Evolutionary conservation across 352 stramenopile genomes (phyloP).

Genomic region (Phytophthora fragariaefolia): DNA sequence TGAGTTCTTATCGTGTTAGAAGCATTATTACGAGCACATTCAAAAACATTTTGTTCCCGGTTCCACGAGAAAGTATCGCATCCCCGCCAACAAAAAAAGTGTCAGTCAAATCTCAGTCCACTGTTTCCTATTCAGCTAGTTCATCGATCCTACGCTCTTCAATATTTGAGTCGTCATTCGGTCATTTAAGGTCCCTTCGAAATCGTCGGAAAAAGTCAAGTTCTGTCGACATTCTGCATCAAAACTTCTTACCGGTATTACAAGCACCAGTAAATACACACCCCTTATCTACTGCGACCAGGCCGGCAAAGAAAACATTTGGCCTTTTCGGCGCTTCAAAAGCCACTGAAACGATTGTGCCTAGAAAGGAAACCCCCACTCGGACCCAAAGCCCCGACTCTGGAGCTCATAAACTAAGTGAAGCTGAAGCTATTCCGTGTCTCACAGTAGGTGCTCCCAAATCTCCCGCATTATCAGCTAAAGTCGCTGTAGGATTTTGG

Average conservation of each 20-base stretch:
- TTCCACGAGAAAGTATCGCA: not conserved
- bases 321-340: constrained; percentile 18
- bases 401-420: not conserved
- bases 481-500: constrained; percentile 37
- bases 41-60: constrained; percentile 33
- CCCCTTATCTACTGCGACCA: constrained; percentile 8
- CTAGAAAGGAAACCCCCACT: not conserved
- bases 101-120: not conserved
- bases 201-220: constrained; percentile 17
- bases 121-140: not conserved
- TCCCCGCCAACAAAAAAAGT: constrained; percentile 17
- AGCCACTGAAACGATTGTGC: not conserved
- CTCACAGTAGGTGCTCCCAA: not conserved
- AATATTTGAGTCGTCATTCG: constrained; percentile 36
- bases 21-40: constrained; percentile 19
- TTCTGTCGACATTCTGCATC: constrained; percentile 11
- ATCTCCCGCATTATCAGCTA: constrained; percentile 1
- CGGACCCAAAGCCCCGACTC: not conserved
- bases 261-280: not conserved
- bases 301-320: constrained; percentile 31
- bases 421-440: constrained; percentile 11
- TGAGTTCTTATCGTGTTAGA: constrained; percentile 32
- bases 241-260: constrained; percentile 14
- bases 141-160: constrained; percentile 16
- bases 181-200: constrained; percentile 20